Evolutionary conservation across 495 filamentous ascomycete species (phyloP), one percentile per base, ranked within the genome.

Genomic region (Jackrogersella minutella): DNA sequence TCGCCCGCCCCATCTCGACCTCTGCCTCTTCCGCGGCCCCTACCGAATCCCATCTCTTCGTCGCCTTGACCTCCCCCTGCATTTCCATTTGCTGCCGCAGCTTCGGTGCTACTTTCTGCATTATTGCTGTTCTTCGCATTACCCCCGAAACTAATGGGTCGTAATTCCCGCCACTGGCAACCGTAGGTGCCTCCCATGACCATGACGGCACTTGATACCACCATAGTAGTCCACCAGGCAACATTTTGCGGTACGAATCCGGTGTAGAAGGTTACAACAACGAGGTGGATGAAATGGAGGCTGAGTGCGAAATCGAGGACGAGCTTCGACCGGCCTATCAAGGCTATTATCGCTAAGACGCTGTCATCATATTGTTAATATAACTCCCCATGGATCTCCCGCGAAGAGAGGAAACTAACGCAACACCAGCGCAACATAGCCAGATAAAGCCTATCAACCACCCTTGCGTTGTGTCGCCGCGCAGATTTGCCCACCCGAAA

Each of bases 271-370:
- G 83, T 86, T 2, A 90, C 90, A 64, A 91, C 75, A 55, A 96
- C 61, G n/a, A 97, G 84, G 68, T 97, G 92, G 28, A 97, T 79
- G 77, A 90, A 86, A 79, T 97, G 93, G 21, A 95, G 84, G 1
- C 95, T 96, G 19, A 97, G 82, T 5, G 92, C 88, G 75, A 99
- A 99, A 75, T 99, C 95, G 62, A 90, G 91, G 30, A 97, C 88
- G 33, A 97, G 87, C 73, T 97, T 97, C 22, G 89, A 93, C 54
- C 93, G 91, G 26, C 89, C 88, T 64, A 97, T 86, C 59, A 97
- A 80, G 50, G 93, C 76, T 30, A 93, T 83, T 33, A 95, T 85
- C n/a, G 90, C 88, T 26, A 94, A 84, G 13, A 91, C 87, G 68
- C 90, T 93, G 65, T 30, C 16, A 44, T 59, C 53, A n/a, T 36